Percentiles rank a stretch among this genome's conserved stretches.
These are phyloP conservation scores for Lasiodiplodia citricola DNA, from an alignment of 2,329 filamentous ascomycete genomes.

Conservation along the genomic window DNA sequence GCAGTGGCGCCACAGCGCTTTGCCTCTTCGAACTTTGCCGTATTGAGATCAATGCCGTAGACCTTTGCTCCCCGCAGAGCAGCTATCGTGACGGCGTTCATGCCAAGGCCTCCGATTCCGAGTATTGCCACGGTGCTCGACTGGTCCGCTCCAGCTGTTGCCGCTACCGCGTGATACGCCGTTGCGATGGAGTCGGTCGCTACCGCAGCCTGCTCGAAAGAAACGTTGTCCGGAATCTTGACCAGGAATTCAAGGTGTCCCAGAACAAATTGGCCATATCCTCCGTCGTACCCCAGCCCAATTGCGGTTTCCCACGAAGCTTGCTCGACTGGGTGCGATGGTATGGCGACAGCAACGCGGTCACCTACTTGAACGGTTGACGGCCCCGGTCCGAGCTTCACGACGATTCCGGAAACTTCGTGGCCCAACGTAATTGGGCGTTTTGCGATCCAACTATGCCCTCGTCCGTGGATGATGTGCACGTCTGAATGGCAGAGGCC, in stretches of 20 bases:
- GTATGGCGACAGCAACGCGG: not conserved
- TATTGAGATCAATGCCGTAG: not conserved
- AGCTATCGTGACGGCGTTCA: not conserved
- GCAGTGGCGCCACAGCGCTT: not conserved
- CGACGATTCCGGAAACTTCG: slow-evolving; percentile 20
- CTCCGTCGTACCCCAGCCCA: not conserved
- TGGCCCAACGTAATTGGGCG: slow-evolving; percentile 25
- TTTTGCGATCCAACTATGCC: not conserved
- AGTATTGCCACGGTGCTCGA: not conserved
- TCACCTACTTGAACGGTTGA: not conserved
- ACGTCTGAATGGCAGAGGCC: slow-evolving; percentile 24
- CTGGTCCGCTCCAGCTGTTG: not conserved
- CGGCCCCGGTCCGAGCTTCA: not conserved
- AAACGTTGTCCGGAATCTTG: slow-evolving; percentile 20
- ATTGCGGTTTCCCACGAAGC: not conserved
- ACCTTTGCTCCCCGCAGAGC: not conserved
- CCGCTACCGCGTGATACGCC: slow-evolving; percentile 25
- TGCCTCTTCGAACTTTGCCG: not conserved
- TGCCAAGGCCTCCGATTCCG: not conserved
- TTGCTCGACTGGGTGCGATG: not conserved
- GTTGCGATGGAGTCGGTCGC: slow-evolving; percentile 26
- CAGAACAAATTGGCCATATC: not conserved
- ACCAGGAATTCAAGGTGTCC: not conserved
- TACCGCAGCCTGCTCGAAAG: slow-evolving; percentile 23
- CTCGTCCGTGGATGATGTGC: slow-evolving; percentile 1